Evolutionary conservation across 345 rosid genomes (phyloP), one percentile per base, ranked within the genome.

Genomic region (Pugionium cornutum): DNA sequence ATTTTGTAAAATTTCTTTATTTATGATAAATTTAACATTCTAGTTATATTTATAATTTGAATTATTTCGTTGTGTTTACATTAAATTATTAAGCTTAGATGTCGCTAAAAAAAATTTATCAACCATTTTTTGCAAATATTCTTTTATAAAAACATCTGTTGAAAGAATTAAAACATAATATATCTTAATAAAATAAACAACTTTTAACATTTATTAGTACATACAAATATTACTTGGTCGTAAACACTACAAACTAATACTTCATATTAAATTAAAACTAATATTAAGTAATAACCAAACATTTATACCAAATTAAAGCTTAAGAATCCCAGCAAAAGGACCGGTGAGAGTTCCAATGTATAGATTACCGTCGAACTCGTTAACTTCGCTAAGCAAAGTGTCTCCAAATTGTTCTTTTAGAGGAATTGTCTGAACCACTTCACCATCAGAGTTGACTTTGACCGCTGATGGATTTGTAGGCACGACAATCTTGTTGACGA

Each of bases 401-500:
- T 72, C 76, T 27, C 76, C 76, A 51, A 72, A 50, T 25, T 64
- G 32, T 7, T 72, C 71, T 45, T 65, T 64, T 2, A 72, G 66
- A 9, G 70, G 70, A 34, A 72, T 64, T 18, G 76, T 64, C 49
- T 65, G 55, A 44, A 72, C 60, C 47, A 72, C 66, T 49, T 72
- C 48, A 7, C 76, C 76, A 29, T 65, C 18, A 50, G 71, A 64
- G 48, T 72, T 64, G 3, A 72, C 68, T 72, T 72, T 72, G 27
- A 72, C 66, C 5, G 76, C 76, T 10, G 76, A 65, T 11, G 76
- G 76, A 27, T 72, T 58, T 4, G 76, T 72, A 29, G 71, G 66
- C 18, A 64, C 66, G 25, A 72, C 2, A 35, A 64, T 52, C 61
- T 64, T 64, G 61, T 65, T 72, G 34, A 72, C 76, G 2, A 72